These are phyloP conservation scores for Candida dubliniensis DNA, from an alignment of 1,139 yeast species.

Conservation along the genomic window DNA sequence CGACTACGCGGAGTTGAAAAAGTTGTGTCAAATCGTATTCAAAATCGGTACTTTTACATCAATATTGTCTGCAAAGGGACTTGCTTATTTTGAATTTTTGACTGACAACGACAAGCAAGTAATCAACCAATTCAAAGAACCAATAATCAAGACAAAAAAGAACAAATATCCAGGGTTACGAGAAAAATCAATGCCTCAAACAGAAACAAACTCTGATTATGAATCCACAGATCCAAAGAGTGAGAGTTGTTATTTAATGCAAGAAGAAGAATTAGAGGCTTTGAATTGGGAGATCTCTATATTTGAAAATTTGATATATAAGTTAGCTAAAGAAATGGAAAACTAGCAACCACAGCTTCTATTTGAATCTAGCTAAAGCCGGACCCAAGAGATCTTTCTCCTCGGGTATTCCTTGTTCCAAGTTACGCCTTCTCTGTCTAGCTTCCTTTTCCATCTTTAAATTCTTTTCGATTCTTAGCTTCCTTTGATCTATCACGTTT, in stretches of 20 bases:
- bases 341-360: slow-evolving; percentile 6
- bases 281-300: slow-evolving; percentile 26
- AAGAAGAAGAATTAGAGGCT: slow-evolving; percentile 20
- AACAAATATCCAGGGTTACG: slow-evolving; percentile 9
- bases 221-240: neutral
- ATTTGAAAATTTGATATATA: slow-evolving; percentile 18
- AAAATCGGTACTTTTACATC: slow-evolving; percentile 24
- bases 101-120: slow-evolving; percentile 17
- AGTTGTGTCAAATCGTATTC: slow-evolving; percentile 20
- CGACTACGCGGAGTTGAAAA: slow-evolving; percentile 18
- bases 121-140: slow-evolving; percentile 2
- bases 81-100: slow-evolving; percentile 20
- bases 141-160: slow-evolving; percentile 4
- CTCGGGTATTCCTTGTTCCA: slow-evolving; percentile 52
- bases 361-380: slow-evolving; percentile 59
- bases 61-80: slow-evolving; percentile 21
- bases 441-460: slow-evolving; percentile 71
- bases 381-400: slow-evolving; percentile 53
- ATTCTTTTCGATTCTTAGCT: slow-evolving; percentile 76
- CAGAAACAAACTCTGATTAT: slow-evolving; percentile 8
- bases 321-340: slow-evolving; percentile 11
- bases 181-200: slow-evolving; percentile 1
- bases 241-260: slow-evolving; percentile 10
- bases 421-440: slow-evolving; percentile 55
- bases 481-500: slow-evolving; percentile 87